A percentile compares a stretch with the other conserved stretches of the same genome.
phyloP scores from a whole-genome alignment of 2,329 filamentous ascomycete species.

The Epichloe bromicola region DNA sequence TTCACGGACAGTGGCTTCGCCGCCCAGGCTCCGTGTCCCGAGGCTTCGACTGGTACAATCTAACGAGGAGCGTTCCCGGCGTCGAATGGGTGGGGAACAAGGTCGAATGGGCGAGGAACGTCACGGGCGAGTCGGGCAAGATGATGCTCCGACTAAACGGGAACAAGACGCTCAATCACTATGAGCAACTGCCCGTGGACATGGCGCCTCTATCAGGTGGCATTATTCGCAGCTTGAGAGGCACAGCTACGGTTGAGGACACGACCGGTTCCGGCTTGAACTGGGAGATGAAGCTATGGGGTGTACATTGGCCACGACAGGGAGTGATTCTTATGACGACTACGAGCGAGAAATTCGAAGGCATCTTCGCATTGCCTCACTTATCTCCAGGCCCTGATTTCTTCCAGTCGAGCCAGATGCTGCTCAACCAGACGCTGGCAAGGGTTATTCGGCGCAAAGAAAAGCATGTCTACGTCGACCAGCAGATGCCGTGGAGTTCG shows the following conservation, averaged over 20 bases:
- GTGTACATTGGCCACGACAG: slow-evolving; percentile 72
- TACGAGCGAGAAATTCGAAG: slow-evolving; percentile 87
- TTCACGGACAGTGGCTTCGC: slow-evolving; percentile 65
- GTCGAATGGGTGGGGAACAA: slow-evolving; percentile 50
- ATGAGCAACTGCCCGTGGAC: slow-evolving; percentile 25
- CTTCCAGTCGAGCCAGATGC: slow-evolving; percentile 42
- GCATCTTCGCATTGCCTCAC: slow-evolving; percentile 81
- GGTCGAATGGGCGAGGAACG: slow-evolving; percentile 61
- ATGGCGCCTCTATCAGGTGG: slow-evolving; percentile 29
- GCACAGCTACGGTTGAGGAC: slow-evolving; percentile 60
- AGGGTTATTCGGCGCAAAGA: slow-evolving; percentile 54
- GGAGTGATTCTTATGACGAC: slow-evolving; percentile 74
- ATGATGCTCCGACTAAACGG: slow-evolving; percentile 54
- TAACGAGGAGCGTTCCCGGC: slow-evolving; percentile 49
- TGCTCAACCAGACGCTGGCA: slow-evolving; percentile 63
- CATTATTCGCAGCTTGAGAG: slow-evolving; percentile 55
- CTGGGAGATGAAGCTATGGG: slow-evolving; percentile 70
- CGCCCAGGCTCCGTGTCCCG: slow-evolving; percentile 33
- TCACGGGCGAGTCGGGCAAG: slow-evolving; percentile 59
- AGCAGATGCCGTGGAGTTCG: slow-evolving; percentile 65
- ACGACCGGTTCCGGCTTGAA: slow-evolving; percentile 51
- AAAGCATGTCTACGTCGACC: slow-evolving; percentile 37
- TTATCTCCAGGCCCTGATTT: slow-evolving; percentile 49
- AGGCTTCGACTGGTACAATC: slow-evolving; percentile 42
- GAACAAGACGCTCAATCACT: slow-evolving; percentile 34